Base-by-base conservation (phyloP, 2,329 filamentous ascomycete species). In the Trichoderma sp. region DNA sequence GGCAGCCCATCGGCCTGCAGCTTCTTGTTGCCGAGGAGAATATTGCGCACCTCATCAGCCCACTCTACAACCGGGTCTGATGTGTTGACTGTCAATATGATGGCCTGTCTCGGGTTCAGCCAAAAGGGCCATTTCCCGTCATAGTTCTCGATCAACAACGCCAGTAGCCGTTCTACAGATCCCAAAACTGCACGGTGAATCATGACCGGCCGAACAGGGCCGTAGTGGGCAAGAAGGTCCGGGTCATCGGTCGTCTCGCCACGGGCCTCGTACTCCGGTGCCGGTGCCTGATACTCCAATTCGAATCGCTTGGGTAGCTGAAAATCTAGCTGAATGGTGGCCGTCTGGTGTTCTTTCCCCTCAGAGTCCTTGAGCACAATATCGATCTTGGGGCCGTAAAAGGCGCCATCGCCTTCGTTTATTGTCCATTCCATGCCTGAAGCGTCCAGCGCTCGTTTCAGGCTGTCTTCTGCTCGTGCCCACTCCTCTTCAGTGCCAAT, bases 351-450 rank as follows among this genome's bases (percentile, higher is more conserved):
- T 77, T 94, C 92, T 78, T 95, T 97, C 8, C 93, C 93, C 77
- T 93, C 88, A 1, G 91, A 91, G 78, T 97, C 94, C 73, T 88
- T 89, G 59, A 97, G 82, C 50, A 97, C 89, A 58, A 97, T 92
- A 78, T 97, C 94, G 74, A 97, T 97, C 82, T 97, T 97, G 36
- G 94, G 94, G 0, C 94, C 94, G 77, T 97, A 97, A 78, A 97
- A 97, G 4, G 94, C 94, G 15, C 94, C 94, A 73, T 97, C 94
- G 12, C 93, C 93, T 76, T 91, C 87, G 74, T 94, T 95, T 71
- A 95, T 75, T 2, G 86, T 87, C 92, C 93, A 97, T 43, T 87
- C 82, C 76, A 89, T 88, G 11, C 90, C 91, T 15, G 93, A 94
- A 75, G 93, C 89, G 70, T 91, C 88, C 1, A 84, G 74, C 1